A percentile compares a stretch with the other conserved stretches of the same genome.
These are phyloP conservation scores for Periconia sp. DNA, from an alignment of 2,329 filamentous ascomycete species.

Conservation along the genomic window DNA sequence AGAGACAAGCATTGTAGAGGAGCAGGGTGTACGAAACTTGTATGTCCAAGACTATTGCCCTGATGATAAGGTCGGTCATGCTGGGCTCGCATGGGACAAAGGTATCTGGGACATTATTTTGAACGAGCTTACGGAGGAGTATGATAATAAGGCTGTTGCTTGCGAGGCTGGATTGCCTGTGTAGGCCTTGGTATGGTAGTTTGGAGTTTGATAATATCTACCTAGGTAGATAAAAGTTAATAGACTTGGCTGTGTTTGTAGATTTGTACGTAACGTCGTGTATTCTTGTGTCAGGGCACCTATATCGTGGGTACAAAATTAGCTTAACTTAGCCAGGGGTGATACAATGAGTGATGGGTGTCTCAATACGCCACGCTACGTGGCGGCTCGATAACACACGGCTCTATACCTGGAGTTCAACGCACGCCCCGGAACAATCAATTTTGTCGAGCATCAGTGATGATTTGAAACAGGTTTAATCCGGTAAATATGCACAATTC, in stretches of 20 bases:
- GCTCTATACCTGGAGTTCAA: no score
- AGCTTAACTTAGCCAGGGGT: no score
- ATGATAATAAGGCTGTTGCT: neutral
- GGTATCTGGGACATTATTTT: neutral
- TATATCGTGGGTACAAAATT: no score
- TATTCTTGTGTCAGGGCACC: no score
- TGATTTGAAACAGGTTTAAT: no score
- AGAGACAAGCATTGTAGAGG: neutral
- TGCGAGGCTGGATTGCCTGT: neutral
- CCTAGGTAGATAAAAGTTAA: neutral
- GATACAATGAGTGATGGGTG: no score
- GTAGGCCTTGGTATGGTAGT: neutral
- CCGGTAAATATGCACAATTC: no score
- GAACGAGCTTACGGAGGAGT: neutral
- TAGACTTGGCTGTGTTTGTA: neutral
- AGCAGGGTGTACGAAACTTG: neutral
- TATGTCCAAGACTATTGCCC: neutral
- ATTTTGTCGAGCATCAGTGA: no score
- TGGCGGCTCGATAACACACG: no score
- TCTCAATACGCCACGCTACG: no score
- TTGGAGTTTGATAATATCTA: neutral
- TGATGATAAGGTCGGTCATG: neutral
- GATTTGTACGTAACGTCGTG: no score
- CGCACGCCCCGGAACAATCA: no score
- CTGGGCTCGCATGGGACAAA: neutral